Percentiles rank a stretch among this genome's conserved stretches.
Conservation (phyloP, 257 asterid species). For the Echites panduratus region DNA sequence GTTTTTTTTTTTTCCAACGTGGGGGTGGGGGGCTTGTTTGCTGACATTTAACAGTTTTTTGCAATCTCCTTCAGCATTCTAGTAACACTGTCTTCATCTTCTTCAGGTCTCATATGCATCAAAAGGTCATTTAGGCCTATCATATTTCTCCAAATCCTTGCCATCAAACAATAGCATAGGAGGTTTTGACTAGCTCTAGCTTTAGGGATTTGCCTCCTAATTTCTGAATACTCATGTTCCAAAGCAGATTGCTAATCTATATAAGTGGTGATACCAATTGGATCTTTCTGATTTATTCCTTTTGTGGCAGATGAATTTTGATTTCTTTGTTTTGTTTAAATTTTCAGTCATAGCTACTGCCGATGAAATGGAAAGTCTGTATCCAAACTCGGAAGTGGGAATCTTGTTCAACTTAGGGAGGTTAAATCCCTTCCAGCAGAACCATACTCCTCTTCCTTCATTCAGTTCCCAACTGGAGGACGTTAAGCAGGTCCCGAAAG, state of each 20-base stretch:
- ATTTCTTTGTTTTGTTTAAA: not conserved
- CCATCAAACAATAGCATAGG: slow-evolving; percentile 57
- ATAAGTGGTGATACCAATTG: not conserved
- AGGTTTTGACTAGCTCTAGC: slow-evolving; percentile 31
- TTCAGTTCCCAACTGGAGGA: slow-evolving; percentile 12
- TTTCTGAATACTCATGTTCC: not conserved
- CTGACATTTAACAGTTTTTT: slow-evolving; percentile 41
- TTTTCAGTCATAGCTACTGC: slow-evolving; percentile 19
- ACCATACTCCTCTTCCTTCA: slow-evolving; percentile 9
- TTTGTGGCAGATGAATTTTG: not conserved
- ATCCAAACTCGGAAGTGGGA: too few relatives aligned
- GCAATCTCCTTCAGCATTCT: slow-evolving; percentile 48
- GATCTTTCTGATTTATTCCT: not conserved
- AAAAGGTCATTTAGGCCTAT: slow-evolving; percentile 51
- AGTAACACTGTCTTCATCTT: slow-evolving; percentile 51
- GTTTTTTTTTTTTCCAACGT: not conserved
- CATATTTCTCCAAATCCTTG: slow-evolving; percentile 45
- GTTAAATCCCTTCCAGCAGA: too few relatives aligned
- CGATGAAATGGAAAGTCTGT: slow-evolving; percentile 15
- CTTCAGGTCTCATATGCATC: slow-evolving; percentile 32
- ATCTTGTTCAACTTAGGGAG: too few relatives aligned
- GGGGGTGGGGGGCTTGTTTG: slow-evolving; percentile 18
- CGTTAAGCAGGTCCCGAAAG: slow-evolving; percentile 25
- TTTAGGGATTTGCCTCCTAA: slow-evolving; percentile 32
- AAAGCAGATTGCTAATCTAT: not conserved